These are phyloP conservation scores for Phytophthora fragariae DNA, from an alignment of 352 stramenopile genomes.

Conservation along the genomic window DNA sequence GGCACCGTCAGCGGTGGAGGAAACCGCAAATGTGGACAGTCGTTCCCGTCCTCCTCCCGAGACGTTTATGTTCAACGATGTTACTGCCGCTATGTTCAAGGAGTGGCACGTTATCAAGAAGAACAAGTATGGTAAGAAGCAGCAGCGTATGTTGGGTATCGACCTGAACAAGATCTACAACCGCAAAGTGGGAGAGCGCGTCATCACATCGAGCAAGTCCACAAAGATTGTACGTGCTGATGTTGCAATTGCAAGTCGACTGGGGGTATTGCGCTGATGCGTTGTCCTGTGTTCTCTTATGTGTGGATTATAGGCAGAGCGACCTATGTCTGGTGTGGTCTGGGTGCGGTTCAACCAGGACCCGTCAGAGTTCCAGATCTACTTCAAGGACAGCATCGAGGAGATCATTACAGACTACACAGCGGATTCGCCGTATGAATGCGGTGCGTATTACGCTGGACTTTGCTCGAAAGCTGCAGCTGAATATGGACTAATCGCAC, in stretches of 20 bases:
- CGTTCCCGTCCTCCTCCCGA: slow-evolving; percentile 77
- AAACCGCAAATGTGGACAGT: slow-evolving; percentile 71
- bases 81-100: slow-evolving; percentile 91
- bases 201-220: slow-evolving; percentile 90
- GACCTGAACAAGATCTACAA: slow-evolving; percentile 93
- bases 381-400: slow-evolving; percentile 90
- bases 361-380: slow-evolving; percentile 89
- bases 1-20: slow-evolving; percentile 71
- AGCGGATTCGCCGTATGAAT: slow-evolving; percentile 86
- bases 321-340: slow-evolving; percentile 85
- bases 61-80: slow-evolving; percentile 93
- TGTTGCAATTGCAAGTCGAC: neutral
- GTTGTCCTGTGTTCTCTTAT: slow-evolving; percentile 1
- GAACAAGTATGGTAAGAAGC: slow-evolving; percentile 92
- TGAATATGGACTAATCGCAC: slow-evolving; percentile 12
- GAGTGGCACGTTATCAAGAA: slow-evolving; percentile 93
- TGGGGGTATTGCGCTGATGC: neutral
- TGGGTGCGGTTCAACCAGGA: slow-evolving; percentile 90
- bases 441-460: slow-evolving; percentile 55
- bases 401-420: slow-evolving; percentile 91
- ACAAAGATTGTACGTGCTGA: slow-evolving; percentile 86
- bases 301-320: slow-evolving; percentile 61
- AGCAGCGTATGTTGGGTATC: slow-evolving; percentile 89
- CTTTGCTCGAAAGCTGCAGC: neutral
- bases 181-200: slow-evolving; percentile 89